These are phyloP conservation scores for Lasiodiplodia theobromae DNA, from an alignment of 2,329 filamentous ascomycete genomes.

Conservation along the genomic window DNA sequence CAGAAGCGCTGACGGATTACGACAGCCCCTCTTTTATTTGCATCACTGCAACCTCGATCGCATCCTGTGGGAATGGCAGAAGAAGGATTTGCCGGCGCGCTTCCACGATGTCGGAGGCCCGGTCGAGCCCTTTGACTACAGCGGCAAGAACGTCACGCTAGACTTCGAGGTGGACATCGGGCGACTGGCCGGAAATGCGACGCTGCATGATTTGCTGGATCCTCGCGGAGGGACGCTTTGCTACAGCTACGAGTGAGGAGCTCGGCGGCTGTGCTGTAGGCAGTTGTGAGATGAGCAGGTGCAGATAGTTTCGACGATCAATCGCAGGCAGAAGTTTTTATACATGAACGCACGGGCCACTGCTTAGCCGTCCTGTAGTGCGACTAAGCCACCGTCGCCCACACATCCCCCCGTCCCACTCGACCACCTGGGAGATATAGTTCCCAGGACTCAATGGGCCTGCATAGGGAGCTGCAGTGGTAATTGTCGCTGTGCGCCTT, in stretches of 20 bases:
- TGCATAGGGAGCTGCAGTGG: background rate
- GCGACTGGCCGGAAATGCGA: slow-evolving; percentile 38
- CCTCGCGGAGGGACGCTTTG: slow-evolving; percentile 35
- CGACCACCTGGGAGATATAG: background rate
- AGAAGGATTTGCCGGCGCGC: slow-evolving; percentile 45
- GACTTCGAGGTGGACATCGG: slow-evolving; percentile 43
- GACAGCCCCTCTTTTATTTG: slow-evolving; percentile 44
- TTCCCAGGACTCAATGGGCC: background rate
- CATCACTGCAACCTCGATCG: slow-evolving; percentile 59
- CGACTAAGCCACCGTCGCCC: background rate
- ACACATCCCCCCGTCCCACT: background rate
- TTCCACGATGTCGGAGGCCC: slow-evolving; percentile 47
- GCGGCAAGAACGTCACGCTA: slow-evolving; percentile 42
- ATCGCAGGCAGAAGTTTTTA: no score
- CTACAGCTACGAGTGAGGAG: slow-evolving; percentile 35
- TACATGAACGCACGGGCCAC: background rate
- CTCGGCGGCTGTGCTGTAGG: no score
- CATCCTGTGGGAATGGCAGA: slow-evolving; percentile 60
- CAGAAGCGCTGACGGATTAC: background rate
- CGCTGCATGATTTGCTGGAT: slow-evolving; percentile 41
- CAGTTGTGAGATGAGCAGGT: background rate
- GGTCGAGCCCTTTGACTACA: slow-evolving; percentile 38
- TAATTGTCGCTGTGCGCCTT: background rate
- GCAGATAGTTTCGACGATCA: background rate
- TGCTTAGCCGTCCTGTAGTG: background rate